Evolutionary conservation across 768 basidiomycete genomes (phyloP).

Genomic region (Termitomyces sp.): DNA sequence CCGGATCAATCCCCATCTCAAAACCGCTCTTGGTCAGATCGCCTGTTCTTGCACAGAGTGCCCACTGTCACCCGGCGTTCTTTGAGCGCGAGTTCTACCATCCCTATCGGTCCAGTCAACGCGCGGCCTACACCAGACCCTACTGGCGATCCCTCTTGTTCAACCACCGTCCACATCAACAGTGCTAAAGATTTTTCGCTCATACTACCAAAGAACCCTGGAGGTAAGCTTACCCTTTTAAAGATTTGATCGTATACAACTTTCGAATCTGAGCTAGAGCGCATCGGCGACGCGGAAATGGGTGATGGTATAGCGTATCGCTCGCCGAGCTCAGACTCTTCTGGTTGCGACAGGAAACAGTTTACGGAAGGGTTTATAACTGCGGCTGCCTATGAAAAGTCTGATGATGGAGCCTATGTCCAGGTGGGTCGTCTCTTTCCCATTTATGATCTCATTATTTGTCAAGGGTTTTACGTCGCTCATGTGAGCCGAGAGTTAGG

Average conservation of each 20-base stretch:
- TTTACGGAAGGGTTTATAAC: conserved; percentile 14
- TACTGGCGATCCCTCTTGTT: conserved; percentile 15
- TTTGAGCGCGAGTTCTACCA: conserved; percentile 1
- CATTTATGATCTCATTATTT: neutral
- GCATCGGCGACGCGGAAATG: conserved; percentile 14
- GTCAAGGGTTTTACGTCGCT: neutral
- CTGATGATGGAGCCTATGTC: conserved; percentile 14
- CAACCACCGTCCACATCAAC: conserved; percentile 14
- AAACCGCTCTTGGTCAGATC: neutral
- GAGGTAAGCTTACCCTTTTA: conserved; percentile 2
- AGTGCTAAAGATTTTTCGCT: conserved; percentile 13
- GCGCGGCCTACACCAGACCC: conserved; percentile 15
- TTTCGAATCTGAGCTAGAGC: conserved; percentile 4
- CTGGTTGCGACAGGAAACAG: conserved; percentile 5
- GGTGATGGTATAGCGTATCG: conserved; percentile 14
- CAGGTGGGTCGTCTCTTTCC: conserved; percentile 9
- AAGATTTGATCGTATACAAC: neutral
- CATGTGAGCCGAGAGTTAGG: neutral
- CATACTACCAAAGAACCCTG: conserved; percentile 9
- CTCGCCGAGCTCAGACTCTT: conserved; percentile 2
- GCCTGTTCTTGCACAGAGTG: neutral
- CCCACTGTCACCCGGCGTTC: neutral
- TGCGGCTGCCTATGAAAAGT: conserved; percentile 10
- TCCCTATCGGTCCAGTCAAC: neutral
- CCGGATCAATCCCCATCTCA: neutral